These are phyloP conservation scores for Monosporascus cannonballus DNA, from an alignment of 2,329 filamentous ascomycete species.

Conservation along the genomic window DNA sequence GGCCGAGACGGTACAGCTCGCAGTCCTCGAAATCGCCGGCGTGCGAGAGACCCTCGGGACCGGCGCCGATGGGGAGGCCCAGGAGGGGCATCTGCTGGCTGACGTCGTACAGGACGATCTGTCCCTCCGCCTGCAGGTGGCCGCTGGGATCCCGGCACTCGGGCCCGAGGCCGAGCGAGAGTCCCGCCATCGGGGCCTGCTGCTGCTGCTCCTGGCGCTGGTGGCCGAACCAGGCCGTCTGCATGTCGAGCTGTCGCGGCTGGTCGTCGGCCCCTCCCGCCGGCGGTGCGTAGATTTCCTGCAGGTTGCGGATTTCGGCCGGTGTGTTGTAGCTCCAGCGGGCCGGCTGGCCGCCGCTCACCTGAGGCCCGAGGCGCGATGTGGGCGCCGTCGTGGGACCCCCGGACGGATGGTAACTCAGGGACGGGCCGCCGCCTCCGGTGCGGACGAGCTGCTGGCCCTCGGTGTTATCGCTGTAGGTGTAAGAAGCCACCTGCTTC, in stretches of 20 bases:
- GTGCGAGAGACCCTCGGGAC: conserved; percentile 32
- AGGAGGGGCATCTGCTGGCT: conserved; percentile 19
- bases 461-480: neutral
- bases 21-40: conserved; percentile 26
- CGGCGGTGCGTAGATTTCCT: conserved; percentile 3
- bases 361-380: neutral
- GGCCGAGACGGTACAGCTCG: conserved; percentile 6
- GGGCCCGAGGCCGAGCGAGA: neutral
- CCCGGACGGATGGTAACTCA: neutral
- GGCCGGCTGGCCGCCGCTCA: conserved; percentile 2
- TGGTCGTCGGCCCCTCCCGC: neutral
- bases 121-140: neutral
- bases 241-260: conserved; percentile 13
- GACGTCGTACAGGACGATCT: neutral
- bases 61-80: conserved; percentile 35
- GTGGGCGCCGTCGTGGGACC: neutral
- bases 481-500: neutral
- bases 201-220: neutral
- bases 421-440: neutral
- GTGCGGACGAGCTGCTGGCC: neutral
- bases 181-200: neutral
- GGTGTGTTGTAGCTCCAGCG: conserved; percentile 9
- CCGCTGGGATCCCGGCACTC: neutral
- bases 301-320: neutral
- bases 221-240: conserved; percentile 9